Base-by-base conservation (phyloP, 164 flowering plant genomes). In the Vitis rupestris region DNA sequence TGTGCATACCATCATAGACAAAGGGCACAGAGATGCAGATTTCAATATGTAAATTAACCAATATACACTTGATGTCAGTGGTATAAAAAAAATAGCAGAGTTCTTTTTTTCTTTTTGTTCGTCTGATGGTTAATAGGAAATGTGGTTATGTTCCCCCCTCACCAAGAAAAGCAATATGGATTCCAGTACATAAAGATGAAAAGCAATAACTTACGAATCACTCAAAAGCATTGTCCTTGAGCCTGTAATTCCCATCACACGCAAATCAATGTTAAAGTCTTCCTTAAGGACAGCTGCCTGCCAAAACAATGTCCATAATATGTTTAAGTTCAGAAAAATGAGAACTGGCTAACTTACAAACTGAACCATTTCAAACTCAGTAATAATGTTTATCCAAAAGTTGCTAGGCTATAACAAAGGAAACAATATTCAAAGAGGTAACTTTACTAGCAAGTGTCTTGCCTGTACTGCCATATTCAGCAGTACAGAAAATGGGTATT, bases 221-320 rank as follows among this genome's bases (percentile, higher is more conserved):
- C 92, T 87, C 76, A 93, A 75, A 74, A 90, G 82, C 99, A 95
- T 92, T 59, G 71, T 85, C 71, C 79, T 83, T 68, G 96, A 85
- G 69, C 98, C 91, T 70, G 81, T 86, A 58, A 95, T 90, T 64
- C 99, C 99, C 99, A 95, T 85, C 37, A 95, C 98, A 72, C 98
- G 95, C 75, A 95, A 74, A 76, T 95, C 99, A 69, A 95, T 91
- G 78, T 95, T 93, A 61, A 91, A 87, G 37, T 93, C 89, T 79
- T 90, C 98, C 79, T 95, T 95, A 3, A 95, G 87, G 13, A 84
- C 79, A 53, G 92, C 94, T 69, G 92, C 92, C 98, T 94, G 88
- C 68, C 59, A 76, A 74, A 66, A 49, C 13, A 13, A 58, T 30
- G 15, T 14, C 49, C 9, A 63, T n/a, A 19, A 47, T 2, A 48